These are phyloP conservation scores for Parastagonospora nodorum DNA, from an alignment of 2,329 filamentous ascomycete genomes.

Conservation along the genomic window DNA sequence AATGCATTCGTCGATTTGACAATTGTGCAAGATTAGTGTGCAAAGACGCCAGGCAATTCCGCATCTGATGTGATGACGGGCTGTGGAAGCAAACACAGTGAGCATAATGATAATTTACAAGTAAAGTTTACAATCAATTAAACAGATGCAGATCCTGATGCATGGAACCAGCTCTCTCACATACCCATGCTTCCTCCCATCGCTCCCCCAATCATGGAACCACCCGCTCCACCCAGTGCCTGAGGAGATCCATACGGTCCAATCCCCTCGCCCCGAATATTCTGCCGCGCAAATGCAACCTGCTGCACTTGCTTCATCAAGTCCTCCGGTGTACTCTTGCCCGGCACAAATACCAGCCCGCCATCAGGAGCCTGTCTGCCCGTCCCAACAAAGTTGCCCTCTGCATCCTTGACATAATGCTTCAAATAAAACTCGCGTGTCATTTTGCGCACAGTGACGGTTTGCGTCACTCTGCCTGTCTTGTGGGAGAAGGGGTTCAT, in stretches of 20 bases:
- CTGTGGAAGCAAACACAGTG: no score
- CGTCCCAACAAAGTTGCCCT: slow-evolving; percentile 36
- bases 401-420: slow-evolving; percentile 35
- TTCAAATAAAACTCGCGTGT: slow-evolving; percentile 32
- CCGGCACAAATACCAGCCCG: slow-evolving; percentile 34
- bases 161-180: no score
- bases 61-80: no score
- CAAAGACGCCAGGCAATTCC: no score
- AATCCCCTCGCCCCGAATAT: slow-evolving; percentile 11
- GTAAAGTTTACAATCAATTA: no score
- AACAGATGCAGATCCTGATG: no score
- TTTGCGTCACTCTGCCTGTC: slow-evolving; percentile 5
- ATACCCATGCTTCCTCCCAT: no score
- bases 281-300: slow-evolving; percentile 29
- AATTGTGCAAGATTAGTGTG: no score
- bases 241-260: slow-evolving; percentile 10
- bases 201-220: no score
- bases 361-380: slow-evolving; percentile 28
- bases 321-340: slow-evolving; percentile 34
- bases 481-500: slow-evolving; percentile 20
- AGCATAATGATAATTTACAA: no score
- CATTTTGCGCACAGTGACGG: slow-evolving; percentile 13
- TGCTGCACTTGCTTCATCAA: slow-evolving; percentile 31
- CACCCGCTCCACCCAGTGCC: no score
- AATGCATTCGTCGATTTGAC: no score